Base-by-base conservation (phyloP, 352 stramenopile species). In the Saprolegnia diclina region DNA sequence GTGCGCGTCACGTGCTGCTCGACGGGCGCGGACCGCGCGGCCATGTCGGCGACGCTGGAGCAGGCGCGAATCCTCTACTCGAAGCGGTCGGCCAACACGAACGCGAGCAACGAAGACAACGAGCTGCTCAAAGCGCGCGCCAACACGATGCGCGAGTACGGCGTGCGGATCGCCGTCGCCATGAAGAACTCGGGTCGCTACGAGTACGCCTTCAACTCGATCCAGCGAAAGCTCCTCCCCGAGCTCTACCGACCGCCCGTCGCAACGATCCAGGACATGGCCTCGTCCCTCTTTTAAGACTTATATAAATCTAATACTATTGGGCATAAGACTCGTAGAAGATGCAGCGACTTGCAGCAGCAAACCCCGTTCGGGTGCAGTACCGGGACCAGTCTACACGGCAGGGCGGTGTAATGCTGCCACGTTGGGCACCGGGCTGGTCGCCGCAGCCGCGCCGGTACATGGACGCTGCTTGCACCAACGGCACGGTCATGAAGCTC, bases 151-250 rank as follows among this genome's bases (percentile, higher is more conserved):
- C 87, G 87, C 35, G 87, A 93, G 62, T 86, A 86, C 44, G 87
- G 87, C 21, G 87, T 95, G 35, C 85, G 87, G 16, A 85, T 86
- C 45, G 76, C 92, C 5, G 91, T 93, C 54, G 85, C 92, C 56
- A 71, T 95, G 37, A 86, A 80, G 14, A 95, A 95, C 71, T 92
- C 87, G 14, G 87, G 87, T 29, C 91, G 91, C 71, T 85, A 90
- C 59, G 97, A 97, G 68, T 99, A 97, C 78, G 95, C 94, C 13
- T 99, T 99, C 77, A 99, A 99, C 77, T 88, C 88, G 19, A 88
- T 98, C 66, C 96, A 99, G 80, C 83, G 96, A 54, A 97, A 98
- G 78, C 98, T 98, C 72, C 96, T 99, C 76, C 96, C 96, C 1
- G 83, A 92, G 61, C 89, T 91, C 64, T 97, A 97, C 77, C 88